Evolutionary conservation across 106 monocot species (phyloP).

Genomic region (Acorus calamus): DNA sequence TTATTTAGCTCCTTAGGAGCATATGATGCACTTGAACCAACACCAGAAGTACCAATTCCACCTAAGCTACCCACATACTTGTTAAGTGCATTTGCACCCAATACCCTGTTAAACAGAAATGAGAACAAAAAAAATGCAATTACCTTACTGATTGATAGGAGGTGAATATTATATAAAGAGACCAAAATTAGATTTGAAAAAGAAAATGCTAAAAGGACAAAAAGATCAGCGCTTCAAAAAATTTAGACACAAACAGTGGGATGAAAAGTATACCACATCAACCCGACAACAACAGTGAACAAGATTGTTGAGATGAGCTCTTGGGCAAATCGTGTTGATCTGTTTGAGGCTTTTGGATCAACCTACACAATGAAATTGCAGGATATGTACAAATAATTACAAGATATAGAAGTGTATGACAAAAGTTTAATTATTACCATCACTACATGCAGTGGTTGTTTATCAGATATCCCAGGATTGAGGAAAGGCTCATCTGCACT

Average conservation of each 20-base stretch:
- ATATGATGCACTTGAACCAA: slow-evolving; percentile 94
- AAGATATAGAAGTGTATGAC: not conserved
- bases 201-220: slow-evolving; percentile 7
- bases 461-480: slow-evolving; percentile 85
- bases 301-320: slow-evolving; percentile 70
- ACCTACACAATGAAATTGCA: slow-evolving; percentile 39
- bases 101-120: slow-evolving; percentile 42
- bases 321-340: slow-evolving; percentile 65
- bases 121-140: not conserved
- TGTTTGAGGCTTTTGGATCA: slow-evolving; percentile 76
- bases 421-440: slow-evolving; percentile 52
- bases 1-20: slow-evolving; percentile 82
- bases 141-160: not conserved
- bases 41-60: slow-evolving; percentile 82
- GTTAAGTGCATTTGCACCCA: slow-evolving; percentile 81
- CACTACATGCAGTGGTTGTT: slow-evolving; percentile 87
- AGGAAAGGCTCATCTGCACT: slow-evolving; percentile 52
- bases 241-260: not conserved
- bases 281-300: slow-evolving; percentile 53
- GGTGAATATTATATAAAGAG: not conserved
- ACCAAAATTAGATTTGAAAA: not conserved
- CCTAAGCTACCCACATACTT: slow-evolving; percentile 93
- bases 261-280: slow-evolving; percentile 64
- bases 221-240: not conserved
- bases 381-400: slow-evolving; percentile 2